Percentiles rank a stretch among this genome's conserved stretches.
Evolutionary conservation across 371 early-diverging fungal species (phyloP).

Genomic region (Funneliformis caledonium): DNA sequence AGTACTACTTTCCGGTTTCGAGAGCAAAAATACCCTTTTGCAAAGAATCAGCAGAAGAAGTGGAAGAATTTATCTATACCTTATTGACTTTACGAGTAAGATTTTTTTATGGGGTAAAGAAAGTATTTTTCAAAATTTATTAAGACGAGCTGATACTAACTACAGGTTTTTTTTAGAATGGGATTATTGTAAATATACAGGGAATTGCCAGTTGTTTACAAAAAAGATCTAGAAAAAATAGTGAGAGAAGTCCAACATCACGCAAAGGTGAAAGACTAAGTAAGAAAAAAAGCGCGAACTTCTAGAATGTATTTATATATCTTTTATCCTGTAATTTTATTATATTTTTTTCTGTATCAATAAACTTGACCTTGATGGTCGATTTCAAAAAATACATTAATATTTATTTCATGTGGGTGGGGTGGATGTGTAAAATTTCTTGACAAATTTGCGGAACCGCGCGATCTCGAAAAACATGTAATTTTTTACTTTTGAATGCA

Average conservation of each 20-base stretch:
- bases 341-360: too few species aligned
- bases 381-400: too few species aligned
- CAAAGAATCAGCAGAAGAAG: slow-evolving; percentile 26
- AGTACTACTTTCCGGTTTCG: slow-evolving; percentile 22
- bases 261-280: slow-evolving; percentile 7
- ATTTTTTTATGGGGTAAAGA: background rate
- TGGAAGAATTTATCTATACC: slow-evolving; percentile 38
- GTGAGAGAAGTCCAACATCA: background rate
- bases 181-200: slow-evolving; percentile 24
- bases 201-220: background rate
- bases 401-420: too few species aligned
- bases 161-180: slow-evolving; percentile 16
- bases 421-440: too few species aligned
- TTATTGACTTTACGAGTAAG: slow-evolving; percentile 35
- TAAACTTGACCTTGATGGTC: too few species aligned
- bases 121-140: too few species aligned
- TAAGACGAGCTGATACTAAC: too few species aligned
- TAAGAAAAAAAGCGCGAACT: slow-evolving; percentile 15
- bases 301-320: background rate
- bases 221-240: slow-evolving; percentile 4
- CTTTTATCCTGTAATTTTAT: too few species aligned
- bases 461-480: too few species aligned
- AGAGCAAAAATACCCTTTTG: slow-evolving; percentile 26
- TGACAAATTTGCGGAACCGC: too few species aligned
- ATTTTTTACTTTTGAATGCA: too few species aligned